Percentiles rank a stretch among this genome's conserved stretches.
phyloP scores from a whole-genome alignment of 371 early-diverging fungal species.

The Apophysomyces trapeziformis region DNA sequence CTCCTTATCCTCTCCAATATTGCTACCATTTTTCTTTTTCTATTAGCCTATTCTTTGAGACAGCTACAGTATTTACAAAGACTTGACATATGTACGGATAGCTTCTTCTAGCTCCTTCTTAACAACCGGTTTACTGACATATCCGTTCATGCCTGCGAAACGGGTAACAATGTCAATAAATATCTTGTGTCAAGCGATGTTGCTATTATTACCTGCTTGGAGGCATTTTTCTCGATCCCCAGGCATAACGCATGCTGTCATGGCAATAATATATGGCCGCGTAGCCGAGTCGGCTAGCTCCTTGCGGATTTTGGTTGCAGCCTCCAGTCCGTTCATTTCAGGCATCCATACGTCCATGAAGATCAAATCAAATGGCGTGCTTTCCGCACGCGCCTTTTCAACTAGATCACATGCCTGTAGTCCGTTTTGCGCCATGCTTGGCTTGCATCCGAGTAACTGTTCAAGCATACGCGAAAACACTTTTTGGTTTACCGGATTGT shows the following conservation, averaged over 20 bases:
- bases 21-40: not conserved
- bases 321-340: conserved; percentile 58
- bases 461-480: conserved; percentile 50
- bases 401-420: conserved; percentile 46
- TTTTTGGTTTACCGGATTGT: conserved; percentile 58
- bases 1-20: no score
- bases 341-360: conserved; percentile 66
- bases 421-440: conserved; percentile 45
- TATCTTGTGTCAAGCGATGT: conserved; percentile 4
- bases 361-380: conserved; percentile 43
- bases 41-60: not conserved
- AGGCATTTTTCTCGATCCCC: conserved; percentile 58
- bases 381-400: conserved; percentile 15
- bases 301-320: conserved; percentile 46
- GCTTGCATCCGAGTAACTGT: conserved; percentile 18
- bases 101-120: conserved; percentile 51
- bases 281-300: conserved; percentile 27
- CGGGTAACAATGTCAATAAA: not conserved
- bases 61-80: not conserved
- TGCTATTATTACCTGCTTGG: conserved; percentile 42
- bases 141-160: conserved; percentile 30
- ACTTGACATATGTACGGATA: conserved; percentile 31
- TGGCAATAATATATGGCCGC: conserved; percentile 56
- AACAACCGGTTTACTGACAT: conserved; percentile 48
- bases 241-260: conserved; percentile 62